These are phyloP conservation scores for Phascolomyces articulosus DNA, from an alignment of 371 early-diverging fungal genomes.

Conservation along the genomic window DNA sequence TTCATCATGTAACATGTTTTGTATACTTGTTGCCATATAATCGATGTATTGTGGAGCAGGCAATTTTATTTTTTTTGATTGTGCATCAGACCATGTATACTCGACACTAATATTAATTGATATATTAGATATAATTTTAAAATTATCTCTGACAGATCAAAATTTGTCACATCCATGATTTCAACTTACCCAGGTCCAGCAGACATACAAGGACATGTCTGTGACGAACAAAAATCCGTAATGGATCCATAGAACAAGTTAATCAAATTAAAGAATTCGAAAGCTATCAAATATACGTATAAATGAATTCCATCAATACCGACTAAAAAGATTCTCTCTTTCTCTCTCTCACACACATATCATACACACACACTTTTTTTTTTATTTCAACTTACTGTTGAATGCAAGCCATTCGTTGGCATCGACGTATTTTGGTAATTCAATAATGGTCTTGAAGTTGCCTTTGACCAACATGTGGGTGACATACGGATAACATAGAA, in stretches of 20 bases:
- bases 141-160: too few relatives aligned
- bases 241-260: slow-evolving; percentile 92
- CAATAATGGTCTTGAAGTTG: slow-evolving; percentile 85
- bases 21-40: slow-evolving; percentile 89
- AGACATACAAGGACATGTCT: slow-evolving; percentile 85
- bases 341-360: too few relatives aligned
- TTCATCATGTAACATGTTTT: slow-evolving; percentile 87
- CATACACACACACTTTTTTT: neutral
- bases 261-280: slow-evolving; percentile 94
- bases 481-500: slow-evolving; percentile 76
- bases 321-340: too few relatives aligned
- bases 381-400: slow-evolving; percentile 65
- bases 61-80: slow-evolving; percentile 79
- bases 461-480: slow-evolving; percentile 89
- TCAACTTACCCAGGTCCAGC: slow-evolving; percentile 77
- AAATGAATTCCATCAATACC: neutral
- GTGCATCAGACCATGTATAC: slow-evolving; percentile 91
- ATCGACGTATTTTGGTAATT: slow-evolving; percentile 89
- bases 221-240: slow-evolving; percentile 86
- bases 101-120: slow-evolving; percentile 59
- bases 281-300: slow-evolving; percentile 44
- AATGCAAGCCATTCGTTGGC: slow-evolving; percentile 93
- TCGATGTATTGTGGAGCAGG: slow-evolving; percentile 96
- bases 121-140: too few relatives aligned
- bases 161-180: too few relatives aligned